Evolutionary conservation across 805 yeast species (phyloP), one percentile per base, ranked within the genome.

Genomic region (Yarrowia divulgata): DNA sequence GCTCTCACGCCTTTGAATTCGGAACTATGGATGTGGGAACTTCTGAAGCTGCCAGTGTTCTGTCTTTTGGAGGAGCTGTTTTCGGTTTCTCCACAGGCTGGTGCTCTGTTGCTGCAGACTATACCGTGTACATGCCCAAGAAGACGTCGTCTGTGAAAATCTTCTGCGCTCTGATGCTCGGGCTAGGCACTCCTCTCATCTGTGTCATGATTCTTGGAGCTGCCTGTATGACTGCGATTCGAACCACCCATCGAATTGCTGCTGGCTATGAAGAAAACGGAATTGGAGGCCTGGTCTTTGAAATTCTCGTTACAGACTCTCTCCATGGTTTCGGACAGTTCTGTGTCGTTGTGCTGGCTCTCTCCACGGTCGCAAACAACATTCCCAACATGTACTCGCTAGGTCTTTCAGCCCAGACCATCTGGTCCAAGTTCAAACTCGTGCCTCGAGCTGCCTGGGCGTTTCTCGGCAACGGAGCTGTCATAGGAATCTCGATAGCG

Each of bases 61-160:
- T 93, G 69, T 87, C 94, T 23, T 91, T 89, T 73, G 97, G 97
- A 77, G 88, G 93, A 78, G 80, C 95, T 54, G 78, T 90, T 72
- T 93, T 86, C 74, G 97, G 97, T 72, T 93, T 89, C 76, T 96
- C 97, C 63, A 86, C 97, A 68, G 97, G 97, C 72, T 93, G 98
- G 98, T 87, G 96, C 69, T 88, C 97, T 19, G 91, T 88, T 74
- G 95, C 97, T 34, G 87, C 97, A 66, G 98, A 93, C 81, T 93
- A 93, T 81, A 91, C 97, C 62, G 92, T 89, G 54, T 93, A 91
- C 81, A 91, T 90, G 85, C 91, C 90, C 73, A 82, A 85, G 74
- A 83, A 85, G 75, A 86, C 88, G 72, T 85, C 84, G 78, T 81
- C 86, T 54, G 72, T 73, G 76, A 88, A 82, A 76, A 82, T 91